Base-by-base conservation (phyloP, 2,329 filamentous ascomycete species). In the Paraphoma sp. region DNA sequence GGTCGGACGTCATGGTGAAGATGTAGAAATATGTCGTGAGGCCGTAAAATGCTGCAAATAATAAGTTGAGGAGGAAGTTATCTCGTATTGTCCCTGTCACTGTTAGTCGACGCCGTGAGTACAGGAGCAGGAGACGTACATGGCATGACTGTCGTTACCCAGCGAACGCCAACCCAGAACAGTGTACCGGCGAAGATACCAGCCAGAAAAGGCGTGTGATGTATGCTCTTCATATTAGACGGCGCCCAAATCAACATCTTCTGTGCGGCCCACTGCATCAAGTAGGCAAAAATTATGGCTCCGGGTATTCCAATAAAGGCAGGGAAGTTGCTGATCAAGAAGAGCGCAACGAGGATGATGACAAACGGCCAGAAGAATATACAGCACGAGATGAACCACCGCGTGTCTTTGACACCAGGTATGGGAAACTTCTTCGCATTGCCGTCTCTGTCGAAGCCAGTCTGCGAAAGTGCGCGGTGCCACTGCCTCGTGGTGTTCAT, bases 171-270 rank as follows among this genome's bases (percentile, higher is more conserved):
- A 4, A 92, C 87, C 81, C 92, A 89, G 71, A 96, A 96, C 16
- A 97, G 78, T 0, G 93, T 91, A 1, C 83, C 93, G 0, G 93
- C 89, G 79, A 99, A 99, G 59, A 99, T 93, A 54, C 95, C 95
- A 0, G 95, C 89, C 65, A 99, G 83, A 84, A 93, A 98, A 11
- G 95, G 94, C 89, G 95, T 98, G 79, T 90, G 92, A 74, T 97
- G 93, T 68, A 98, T 88, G 64, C 89, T 86, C 67, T 92, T 89
- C 88, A 96, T 96, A 69, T 97, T 92, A 3, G 89, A 83, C 10
- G 93, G 93, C 16, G 91, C 93, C 81, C 90, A 93, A 60, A 89
- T 88, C 53, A 96, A 82, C 38, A 94, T 81, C 77, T 91, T 89
- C 73, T 90, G 87, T 6, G 91, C 92, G 52, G 87, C 80, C 85